These are phyloP conservation scores for Cymodocea nodosa DNA, from an alignment of 116 monocot genomes.

Conservation along the genomic window DNA sequence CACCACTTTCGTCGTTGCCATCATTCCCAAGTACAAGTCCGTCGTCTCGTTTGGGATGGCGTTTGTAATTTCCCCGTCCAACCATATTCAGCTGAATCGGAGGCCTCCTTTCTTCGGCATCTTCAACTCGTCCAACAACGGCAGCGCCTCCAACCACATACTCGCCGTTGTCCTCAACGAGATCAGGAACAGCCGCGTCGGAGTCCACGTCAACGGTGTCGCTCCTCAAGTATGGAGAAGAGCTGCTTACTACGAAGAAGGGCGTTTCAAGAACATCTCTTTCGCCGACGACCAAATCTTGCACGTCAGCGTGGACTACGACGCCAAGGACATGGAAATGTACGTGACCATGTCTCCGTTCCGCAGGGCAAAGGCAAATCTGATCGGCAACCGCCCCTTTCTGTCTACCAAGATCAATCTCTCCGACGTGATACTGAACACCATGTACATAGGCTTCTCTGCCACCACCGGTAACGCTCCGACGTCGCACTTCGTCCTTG, in stretches of 20 bases:
- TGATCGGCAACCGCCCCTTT: background rate
- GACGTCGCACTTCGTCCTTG: constrained; percentile 16
- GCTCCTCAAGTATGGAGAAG: background rate
- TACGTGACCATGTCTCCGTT: constrained; percentile 20
- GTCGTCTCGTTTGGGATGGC: constrained; percentile 8
- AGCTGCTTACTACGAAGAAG: background rate
- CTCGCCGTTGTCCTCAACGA: constrained; percentile 15
- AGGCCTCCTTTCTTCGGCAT: constrained; percentile 5
- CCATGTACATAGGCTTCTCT: constrained; percentile 23
- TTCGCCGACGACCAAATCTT: constrained; percentile 10
- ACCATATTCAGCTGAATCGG: background rate
- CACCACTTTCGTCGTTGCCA: constrained; percentile 17
- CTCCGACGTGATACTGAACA: constrained; percentile 6
- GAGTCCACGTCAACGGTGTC: constrained; percentile 9
- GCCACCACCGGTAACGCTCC: constrained; percentile 4
- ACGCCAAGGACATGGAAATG: background rate
- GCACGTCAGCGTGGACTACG: constrained; percentile 27
- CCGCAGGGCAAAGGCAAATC: background rate
- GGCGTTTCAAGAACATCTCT: constrained; percentile 6
- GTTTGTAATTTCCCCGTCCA: constrained; percentile 13
- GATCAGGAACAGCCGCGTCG: constrained; percentile 10
- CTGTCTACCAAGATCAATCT: constrained; percentile 15
- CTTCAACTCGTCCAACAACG: constrained; percentile 18
- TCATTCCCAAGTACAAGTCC: background rate
- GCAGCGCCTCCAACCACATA: constrained; percentile 10